Base-by-base conservation (phyloP, 176 grass and related monocot species). In the Aechmea fasciata region DNA sequence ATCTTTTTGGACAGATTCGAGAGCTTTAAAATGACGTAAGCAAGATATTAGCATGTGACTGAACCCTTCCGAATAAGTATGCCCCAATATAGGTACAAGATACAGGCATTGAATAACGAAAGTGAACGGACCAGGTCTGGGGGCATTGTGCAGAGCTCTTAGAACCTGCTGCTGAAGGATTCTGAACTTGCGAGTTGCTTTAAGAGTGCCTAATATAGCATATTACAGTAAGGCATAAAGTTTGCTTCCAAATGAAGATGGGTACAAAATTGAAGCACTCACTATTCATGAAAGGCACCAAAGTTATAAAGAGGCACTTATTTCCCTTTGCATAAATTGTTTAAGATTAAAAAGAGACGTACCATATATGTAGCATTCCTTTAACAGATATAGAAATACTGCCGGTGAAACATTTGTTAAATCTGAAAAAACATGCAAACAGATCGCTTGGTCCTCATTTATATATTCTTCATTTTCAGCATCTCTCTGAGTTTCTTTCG, bases 41-140 rank as follows among this genome's bases (percentile, higher is more conserved):
- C 84, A 89, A 67, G 88, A 96, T 68, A 79, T 81, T 69, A 96
- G 75, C 88, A 92, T 90, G 68, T 96, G 93, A 68, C 88, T 85
- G 74, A 96, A 92, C 22, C 93, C 93, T 81, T 92, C 93, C 47
- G 78, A 79, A 78, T 96, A 76, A 47, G 68, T 75, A 69, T 77
- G 68, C 29, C 88, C 92, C 81, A 96, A 28, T 70, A 92, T 70
- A 66, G 92, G 89, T 68, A 92, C 52, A 69, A 96, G 71, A 69
- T 96, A 92, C 78, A 96, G 78, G 68, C 92, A 96, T 48, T 89
- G 88, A 70, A 91, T 78, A 78, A 91, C 76, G 68, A 92, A 96
- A 13, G 92, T 96, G 77, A 96, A 96, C 54, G 92, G 92, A 24
- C 92, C 92, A 63, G 92, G 92, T 70, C 81, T 80, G 64, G 92